Evolutionary conservation across 352 stramenopile genomes (phyloP), one percentile per base, ranked within the genome.

Genomic region (Pythium monospermum): DNA sequence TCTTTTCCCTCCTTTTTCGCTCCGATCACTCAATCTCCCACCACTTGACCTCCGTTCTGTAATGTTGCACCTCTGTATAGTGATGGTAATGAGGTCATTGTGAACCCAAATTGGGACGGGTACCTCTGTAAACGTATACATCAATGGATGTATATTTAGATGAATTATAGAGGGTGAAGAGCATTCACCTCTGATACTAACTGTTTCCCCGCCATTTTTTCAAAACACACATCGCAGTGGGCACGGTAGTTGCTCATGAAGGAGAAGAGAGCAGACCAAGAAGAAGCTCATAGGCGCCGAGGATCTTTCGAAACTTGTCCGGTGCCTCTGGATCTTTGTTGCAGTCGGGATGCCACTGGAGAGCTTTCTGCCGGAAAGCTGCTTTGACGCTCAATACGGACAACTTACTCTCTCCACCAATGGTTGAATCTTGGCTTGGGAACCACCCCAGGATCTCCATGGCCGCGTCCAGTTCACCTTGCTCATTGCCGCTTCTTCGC

Each of bases 271-370:
- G 18, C 16, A 61, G 30, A 12, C 41, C 59, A n/a, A 83, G 40
- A 42, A 97, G 61, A 25, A 94, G 59, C 65, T 97, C 86, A 55
- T 97, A 97, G 6, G 91, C 93, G 27, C 72, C 44, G 37, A 94
- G 72, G 7, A 97, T 79, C 28, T 84, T 62, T 46, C 91, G 88
- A 68, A 98, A 98, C 1, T 72, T 67, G 30, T 80, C 74, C 18
- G 83, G 72, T 11, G 91, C 90, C 16, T 68, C 57, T n/a, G 81
- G 71, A 19, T 85, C 57, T 10, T 71, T 53, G 53, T 95, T 96
- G 66, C 94, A 97, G 66, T 98, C 93, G 0, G 93, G 93, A 53
- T 98, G 93, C 69, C 88, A 97, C 61, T 87, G 83, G 11, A 97
- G 70, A 23, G 90, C 90, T 46, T 85, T 69, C 35, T 44, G 57